phyloP scores from a whole-genome alignment of 345 rosid genomes.

The Murraya koenigii region DNA sequence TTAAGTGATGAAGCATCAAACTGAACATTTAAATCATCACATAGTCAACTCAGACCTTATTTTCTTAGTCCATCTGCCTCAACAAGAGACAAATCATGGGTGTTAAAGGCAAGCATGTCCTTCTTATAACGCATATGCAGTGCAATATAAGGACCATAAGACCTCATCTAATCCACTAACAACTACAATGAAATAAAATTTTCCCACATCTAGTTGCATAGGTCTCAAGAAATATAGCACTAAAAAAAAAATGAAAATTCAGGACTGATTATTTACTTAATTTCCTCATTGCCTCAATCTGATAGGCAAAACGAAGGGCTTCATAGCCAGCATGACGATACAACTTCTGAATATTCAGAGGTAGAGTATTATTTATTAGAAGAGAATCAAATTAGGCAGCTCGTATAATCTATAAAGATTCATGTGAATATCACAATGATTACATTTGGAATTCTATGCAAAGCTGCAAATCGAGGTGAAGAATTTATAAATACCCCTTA shows the following conservation, averaged over 20 bases:
- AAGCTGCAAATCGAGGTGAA: constrained; percentile 8
- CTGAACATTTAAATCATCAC: not conserved
- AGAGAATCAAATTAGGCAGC: constrained; percentile 95
- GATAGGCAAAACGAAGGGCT: constrained; percentile 73
- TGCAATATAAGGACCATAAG: constrained; percentile 73
- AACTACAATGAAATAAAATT: constrained; percentile 37
- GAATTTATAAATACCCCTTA: constrained; percentile 36
- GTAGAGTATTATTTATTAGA: constrained; percentile 79
- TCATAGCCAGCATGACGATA: constrained; percentile 87
- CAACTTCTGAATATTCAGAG: constrained; percentile 74
- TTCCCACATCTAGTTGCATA: constrained; percentile 1
- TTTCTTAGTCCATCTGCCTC: constrained; percentile 84
- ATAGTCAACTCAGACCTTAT: constrained; percentile 55
- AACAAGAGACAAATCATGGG: constrained; percentile 59
- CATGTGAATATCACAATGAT: constrained; percentile 6
- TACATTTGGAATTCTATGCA: constrained; percentile 8
- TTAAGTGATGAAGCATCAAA: not conserved
- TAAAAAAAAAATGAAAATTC: not conserved
- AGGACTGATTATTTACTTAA: constrained; percentile 38
- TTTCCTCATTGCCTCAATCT: constrained; percentile 76
- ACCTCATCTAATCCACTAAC: constrained; percentile 82
- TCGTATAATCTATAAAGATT: constrained; percentile 54
- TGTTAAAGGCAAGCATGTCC: constrained; percentile 90
- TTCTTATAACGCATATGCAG: constrained; percentile 84
- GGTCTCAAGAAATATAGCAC: constrained; percentile 7